Base-by-base conservation (phyloP, 805 yeast species). In the Teunomyces pallodes region DNA sequence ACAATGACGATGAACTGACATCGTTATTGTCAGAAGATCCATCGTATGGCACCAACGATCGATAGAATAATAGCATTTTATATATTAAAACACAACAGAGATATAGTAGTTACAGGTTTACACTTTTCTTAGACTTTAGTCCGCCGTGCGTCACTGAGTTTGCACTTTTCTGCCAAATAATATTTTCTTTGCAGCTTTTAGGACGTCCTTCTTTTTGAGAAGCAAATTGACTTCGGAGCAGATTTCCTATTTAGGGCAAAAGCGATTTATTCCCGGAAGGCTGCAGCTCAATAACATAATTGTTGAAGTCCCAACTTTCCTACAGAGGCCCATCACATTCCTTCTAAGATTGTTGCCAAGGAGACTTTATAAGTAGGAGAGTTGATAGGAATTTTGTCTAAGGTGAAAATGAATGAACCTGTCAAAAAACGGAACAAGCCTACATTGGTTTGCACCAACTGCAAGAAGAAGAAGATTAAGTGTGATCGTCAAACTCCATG, bases 391-490 rank as follows among this genome's bases (percentile, higher is more conserved):
- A 8, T 6, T 12, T 16, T n/a, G 9, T 12, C 10, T 9, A 8
- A 3, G 39, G 24, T 36, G 14, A 12, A 16, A 17, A 20, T 5
- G 12, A 32, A 13, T 8, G 26, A 8, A 29, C 9, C 17, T 7
- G 41, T 46, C 16, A 46, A 31, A 20, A 54, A 55, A 36, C 53
- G 62, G 16, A 57, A 56, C 36, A 56, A 64, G 43, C 60, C 63
- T 5, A 60, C 62, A 17, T 48, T 60, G 17, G 66, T 62, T 4
- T 69, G 74, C 48, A 54, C 55, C 27, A 63, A 57, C 49, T 69
- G 74, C 50, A 66, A 65, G 45, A 50, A 58, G 38, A 57, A 63
- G 38, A 69, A 69, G 51, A 60, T 68, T 53, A 65, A 61, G 43
- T 69, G 74, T 51, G 70, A 69, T 48, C 54, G 62, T 32, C 50